Evolutionary conservation across 1,139 yeast genomes (phyloP), one percentile per base, ranked within the genome.

Genomic region (Debaryomycetaceae sp.): DNA sequence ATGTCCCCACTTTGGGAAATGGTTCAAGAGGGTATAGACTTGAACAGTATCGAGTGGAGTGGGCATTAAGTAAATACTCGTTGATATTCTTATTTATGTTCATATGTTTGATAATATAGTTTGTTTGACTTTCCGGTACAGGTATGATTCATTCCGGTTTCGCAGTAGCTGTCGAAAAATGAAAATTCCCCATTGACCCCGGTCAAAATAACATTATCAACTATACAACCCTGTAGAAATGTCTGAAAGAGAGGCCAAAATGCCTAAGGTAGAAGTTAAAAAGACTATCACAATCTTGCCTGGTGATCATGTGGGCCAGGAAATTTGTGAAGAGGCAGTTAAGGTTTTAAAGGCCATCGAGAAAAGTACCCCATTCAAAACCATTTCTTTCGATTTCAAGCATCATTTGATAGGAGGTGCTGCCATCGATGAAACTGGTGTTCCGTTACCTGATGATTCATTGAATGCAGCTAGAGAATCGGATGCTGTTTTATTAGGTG

Each of bases 1-100:
- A 75, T 92, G 70, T 83, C 95, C 39, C 99, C 99, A 40, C 75
- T 92, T 53, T 92, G 98, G 98, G 99, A 92, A 69, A 91, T 92
- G 98, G 96, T 88, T 41, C 96, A 92, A 67, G 98, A 92, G 51
- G 98, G 98, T 50, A 91, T 92, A 58, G 99, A 92, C 59, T 75
- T 94, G 62, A 78, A 85, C 56, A 77, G 95, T 34, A 92, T 92
- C 56, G 95, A 92, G 69, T 92, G 99, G 99, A 87, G 96, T 43
- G 97, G 96, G 48, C 98, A 91, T 67, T 89, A 63, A 56, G 31
- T 30, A 28, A 15, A 8, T n/a, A 7, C 16, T 26, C 14, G 19
- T 14, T 11, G 24, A 6, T 32, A 11, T 18, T 24, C 22, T 14
- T 9, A 32, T 17, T 32, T 19, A 15, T 31, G 33, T 32, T 16